These are phyloP conservation scores for barley (Hordeum vulgare) DNA, from an alignment of 176 grass and related monocot species.

Conservation along the genomic window DNA sequence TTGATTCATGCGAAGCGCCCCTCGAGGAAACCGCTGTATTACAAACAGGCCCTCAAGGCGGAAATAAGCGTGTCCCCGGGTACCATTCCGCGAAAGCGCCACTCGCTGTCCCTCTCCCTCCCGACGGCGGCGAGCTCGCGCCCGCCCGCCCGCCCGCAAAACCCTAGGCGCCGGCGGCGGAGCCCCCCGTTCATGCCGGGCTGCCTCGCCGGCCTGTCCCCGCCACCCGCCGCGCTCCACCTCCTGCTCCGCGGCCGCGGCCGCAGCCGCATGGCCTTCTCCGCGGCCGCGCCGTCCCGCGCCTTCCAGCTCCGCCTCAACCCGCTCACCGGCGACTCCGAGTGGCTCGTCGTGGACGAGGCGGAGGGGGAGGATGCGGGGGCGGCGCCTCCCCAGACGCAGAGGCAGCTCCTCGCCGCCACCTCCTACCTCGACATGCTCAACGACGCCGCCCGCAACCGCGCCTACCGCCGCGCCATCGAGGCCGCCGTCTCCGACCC, in stretches of 20 bases:
- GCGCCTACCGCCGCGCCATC: constrained; percentile 67
- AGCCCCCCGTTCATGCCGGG: constrained; percentile 21
- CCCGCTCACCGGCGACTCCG: constrained; percentile 89
- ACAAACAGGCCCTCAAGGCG: not conserved
- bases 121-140: no score
- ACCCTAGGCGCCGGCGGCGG: not conserved
- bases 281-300: not conserved
- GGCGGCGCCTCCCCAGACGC: not conserved
- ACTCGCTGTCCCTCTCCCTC: not conserved
- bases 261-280: constrained; percentile 26
- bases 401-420: constrained; percentile 44
- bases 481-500: constrained; percentile 53
- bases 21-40: no score
- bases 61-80: not conserved
- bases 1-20: no score
- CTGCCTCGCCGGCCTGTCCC: constrained; percentile 9
- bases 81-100: not conserved
- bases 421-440: constrained; percentile 97
- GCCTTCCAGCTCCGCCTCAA: constrained; percentile 87
- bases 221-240: not conserved
- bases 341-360: constrained; percentile 81
- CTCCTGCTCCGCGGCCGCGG: not conserved
- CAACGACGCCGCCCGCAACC: constrained; percentile 70
- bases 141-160: not conserved
- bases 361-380: constrained; percentile 27